Evolutionary conservation across 768 basidiomycete species (phyloP), one percentile per base, ranked within the genome.

Genomic region (Leccinellum albellum): DNA sequence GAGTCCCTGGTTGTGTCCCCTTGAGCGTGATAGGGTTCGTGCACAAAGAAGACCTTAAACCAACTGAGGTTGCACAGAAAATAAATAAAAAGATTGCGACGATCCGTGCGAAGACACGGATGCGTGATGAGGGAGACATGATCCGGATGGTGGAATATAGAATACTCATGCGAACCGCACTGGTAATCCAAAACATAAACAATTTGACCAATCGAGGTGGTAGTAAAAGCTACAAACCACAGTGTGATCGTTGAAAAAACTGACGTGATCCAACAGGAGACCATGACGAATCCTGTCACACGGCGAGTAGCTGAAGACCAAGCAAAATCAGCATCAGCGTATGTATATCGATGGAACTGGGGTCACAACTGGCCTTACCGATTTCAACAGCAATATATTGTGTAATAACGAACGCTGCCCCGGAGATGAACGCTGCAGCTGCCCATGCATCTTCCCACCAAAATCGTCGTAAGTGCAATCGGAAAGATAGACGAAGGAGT

Each of bases 361-460:
- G 14, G 21, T 15, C 9, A 31, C 10, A 31, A 31, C 10, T 12
- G 12, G 31, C 31, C 3, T 31, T 31, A 31, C 31, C 31, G 12
- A 12, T 10, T 31, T 31, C 31, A 45, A 14, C 12, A 45, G 20
- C 5, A 8, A 7, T 7, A 21, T 21, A 15, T 45, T 45, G 44
- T 13, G 21, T 23, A 23, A 45, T 23, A 13, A 45, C 23, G 21
- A 45, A 45, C 6, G 44, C 23, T 23, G 23, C 15, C 44, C 44
- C 44, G 20, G 21, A 21, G 21, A 23, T 14, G 6, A 45, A 7
- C 21, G 23, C 44, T 13, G 1, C 44, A 14, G 44, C 55, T 32
- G 67, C 64, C 64, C 67, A 69, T 4, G 35, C 7, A 44, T 66
- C 65, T 56, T 68, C 66, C 67, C 67, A 66, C 64, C 65, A 66